These are phyloP conservation scores for Phyllosticta citribraziliensis DNA, from an alignment of 2,329 filamentous ascomycete species.

Conservation along the genomic window DNA sequence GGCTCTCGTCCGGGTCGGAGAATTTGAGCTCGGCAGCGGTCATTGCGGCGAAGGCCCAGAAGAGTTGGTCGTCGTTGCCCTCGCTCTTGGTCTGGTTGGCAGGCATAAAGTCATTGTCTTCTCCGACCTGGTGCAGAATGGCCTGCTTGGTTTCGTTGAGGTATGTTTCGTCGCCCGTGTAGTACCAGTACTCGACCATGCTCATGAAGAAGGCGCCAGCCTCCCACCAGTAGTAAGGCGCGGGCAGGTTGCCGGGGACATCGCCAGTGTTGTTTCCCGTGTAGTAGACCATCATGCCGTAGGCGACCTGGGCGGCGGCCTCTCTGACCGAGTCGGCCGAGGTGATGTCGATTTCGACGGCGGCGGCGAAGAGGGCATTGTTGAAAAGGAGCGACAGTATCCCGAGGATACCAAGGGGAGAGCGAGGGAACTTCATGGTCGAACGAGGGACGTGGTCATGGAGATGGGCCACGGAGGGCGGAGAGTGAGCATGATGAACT, in stretches of 20 bases:
- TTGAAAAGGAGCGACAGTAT: conserved; percentile 10
- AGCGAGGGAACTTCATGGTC: conserved; percentile 7
- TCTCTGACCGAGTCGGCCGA: conserved; percentile 27
- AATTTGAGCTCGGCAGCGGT: conserved; percentile 68
- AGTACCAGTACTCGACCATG: conserved; percentile 15
- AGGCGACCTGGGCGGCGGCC: conserved; percentile 28
- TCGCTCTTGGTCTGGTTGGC: conserved; percentile 20
- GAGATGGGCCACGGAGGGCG: conserved; percentile 4
- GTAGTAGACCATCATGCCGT: conserved; percentile 49
- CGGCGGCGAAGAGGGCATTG: background rate
- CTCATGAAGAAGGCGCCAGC: conserved; percentile 15
- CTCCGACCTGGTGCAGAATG: conserved; percentile 18
- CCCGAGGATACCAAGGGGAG: conserved; percentile 7
- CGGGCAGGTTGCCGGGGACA: conserved; percentile 41
- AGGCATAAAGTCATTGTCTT: conserved; percentile 31
- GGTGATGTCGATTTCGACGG: conserved; percentile 10
- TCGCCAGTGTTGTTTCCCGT: conserved; percentile 46
- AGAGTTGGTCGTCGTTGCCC: conserved; percentile 54
- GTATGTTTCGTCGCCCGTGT: conserved; percentile 15
- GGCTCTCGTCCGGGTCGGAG: conserved; percentile 50
- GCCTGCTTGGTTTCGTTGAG: conserved; percentile 13
- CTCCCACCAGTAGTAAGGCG: conserved; percentile 19
- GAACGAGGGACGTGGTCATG: conserved; percentile 10
- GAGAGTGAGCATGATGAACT: background rate
- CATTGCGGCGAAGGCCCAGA: conserved; percentile 79